Conservation (phyloP, 345 rosid species). For the Populus nigra region DNA sequence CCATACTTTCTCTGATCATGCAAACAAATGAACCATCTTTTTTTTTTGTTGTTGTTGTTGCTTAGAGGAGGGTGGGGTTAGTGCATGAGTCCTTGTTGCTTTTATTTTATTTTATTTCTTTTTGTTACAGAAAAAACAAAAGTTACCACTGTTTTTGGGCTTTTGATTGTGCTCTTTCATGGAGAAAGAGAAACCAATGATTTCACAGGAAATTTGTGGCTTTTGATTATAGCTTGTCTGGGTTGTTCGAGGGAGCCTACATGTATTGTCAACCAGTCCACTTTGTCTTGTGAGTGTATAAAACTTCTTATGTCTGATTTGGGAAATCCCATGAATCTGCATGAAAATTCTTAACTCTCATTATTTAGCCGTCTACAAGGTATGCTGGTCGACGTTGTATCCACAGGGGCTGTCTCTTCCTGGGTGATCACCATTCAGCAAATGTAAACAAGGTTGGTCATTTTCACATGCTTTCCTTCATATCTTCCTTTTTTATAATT, state of each 20-base stretch:
- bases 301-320: slow-evolving; percentile 17
- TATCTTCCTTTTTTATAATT: background rate
- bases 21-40: slow-evolving; percentile 46
- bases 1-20: slow-evolving; percentile 48
- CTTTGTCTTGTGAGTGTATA: slow-evolving; percentile 14
- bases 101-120: slow-evolving; percentile 23
- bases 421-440: slow-evolving; percentile 10
- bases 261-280: slow-evolving; percentile 23
- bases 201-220: slow-evolving; percentile 34
- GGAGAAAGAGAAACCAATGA: slow-evolving; percentile 40
- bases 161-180: slow-evolving; percentile 33
- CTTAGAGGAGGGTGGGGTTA: slow-evolving; percentile 15
- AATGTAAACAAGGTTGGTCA: slow-evolving; percentile 32
- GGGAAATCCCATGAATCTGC: slow-evolving; percentile 18
- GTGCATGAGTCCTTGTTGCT: slow-evolving; percentile 26
- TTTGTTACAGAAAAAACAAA: slow-evolving; percentile 27
- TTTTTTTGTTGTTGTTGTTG: slow-evolving; percentile 1
- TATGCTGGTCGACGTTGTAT: slow-evolving; percentile 7
- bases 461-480: slow-evolving; percentile 12
- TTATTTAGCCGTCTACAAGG: slow-evolving; percentile 15
- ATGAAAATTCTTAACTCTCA: slow-evolving; percentile 5
- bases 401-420: slow-evolving; percentile 7
- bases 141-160: slow-evolving; percentile 25
- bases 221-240: slow-evolving; percentile 18
- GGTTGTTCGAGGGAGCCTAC: slow-evolving; percentile 14